Evolutionary conservation across 495 filamentous ascomycete genomes (phyloP).

Genomic region (Aspergillus saccharolyticus): DNA sequence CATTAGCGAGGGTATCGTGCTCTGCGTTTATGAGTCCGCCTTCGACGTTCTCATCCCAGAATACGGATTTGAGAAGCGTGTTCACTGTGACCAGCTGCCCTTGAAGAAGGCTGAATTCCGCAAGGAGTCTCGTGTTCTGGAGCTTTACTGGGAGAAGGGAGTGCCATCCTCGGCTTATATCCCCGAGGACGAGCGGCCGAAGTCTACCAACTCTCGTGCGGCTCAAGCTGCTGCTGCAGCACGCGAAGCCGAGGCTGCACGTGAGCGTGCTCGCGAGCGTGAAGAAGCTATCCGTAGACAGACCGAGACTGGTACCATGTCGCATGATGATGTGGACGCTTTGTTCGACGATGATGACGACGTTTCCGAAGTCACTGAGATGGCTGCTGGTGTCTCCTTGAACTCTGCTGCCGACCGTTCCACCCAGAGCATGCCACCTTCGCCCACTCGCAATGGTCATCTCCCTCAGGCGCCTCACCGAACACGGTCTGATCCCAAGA

Average conservation of each 20-base stretch:
- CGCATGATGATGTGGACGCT: constrained; percentile 83
- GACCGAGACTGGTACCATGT: constrained; percentile 87
- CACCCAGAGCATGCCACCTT: constrained; percentile 93
- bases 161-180: constrained; percentile 94
- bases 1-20: constrained; percentile 93
- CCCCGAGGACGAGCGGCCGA: constrained; percentile 92
- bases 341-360: constrained; percentile 91
- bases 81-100: constrained; percentile 96
- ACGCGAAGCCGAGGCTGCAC: constrained; percentile 72
- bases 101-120: constrained; percentile 98
- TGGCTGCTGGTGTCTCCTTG: constrained; percentile 80
- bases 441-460: constrained; percentile 74
- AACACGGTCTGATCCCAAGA: constrained; percentile 86
- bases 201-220: constrained; percentile 54
- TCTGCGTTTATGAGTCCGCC: constrained; percentile 97
- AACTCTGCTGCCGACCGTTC: constrained; percentile 65
- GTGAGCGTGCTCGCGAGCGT: constrained; percentile 69
- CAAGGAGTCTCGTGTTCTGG: constrained; percentile 86
- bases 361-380: constrained; percentile 77
- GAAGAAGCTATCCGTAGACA: constrained; percentile 86
- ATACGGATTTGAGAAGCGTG: constrained; percentile 97
- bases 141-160: constrained; percentile 99
- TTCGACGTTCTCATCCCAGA: constrained; percentile 98
- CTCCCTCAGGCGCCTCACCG: constrained; percentile 72
- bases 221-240: constrained; percentile 71